Conservation (phyloP, 345 rosid species). For the Cochlearia excelsa region DNA sequence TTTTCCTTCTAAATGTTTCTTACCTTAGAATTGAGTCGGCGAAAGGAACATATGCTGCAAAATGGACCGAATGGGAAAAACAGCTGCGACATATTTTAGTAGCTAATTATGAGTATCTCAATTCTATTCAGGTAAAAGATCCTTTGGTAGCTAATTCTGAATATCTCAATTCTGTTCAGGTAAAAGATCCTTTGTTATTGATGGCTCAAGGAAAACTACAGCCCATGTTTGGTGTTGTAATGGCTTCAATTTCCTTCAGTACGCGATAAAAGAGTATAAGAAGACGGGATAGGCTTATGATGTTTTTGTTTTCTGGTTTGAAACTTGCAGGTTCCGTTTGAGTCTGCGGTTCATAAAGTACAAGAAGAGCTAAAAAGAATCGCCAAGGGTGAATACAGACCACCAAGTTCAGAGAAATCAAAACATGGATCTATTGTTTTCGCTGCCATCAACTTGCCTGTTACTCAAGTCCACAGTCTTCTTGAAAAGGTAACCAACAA, state of each 20-base stretch:
- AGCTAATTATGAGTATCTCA: slow-evolving; percentile 55
- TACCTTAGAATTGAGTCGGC: slow-evolving; percentile 64
- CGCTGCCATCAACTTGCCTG: slow-evolving; percentile 76
- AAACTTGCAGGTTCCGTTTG: slow-evolving; percentile 70
- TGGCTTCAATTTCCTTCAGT: slow-evolving; percentile 2
- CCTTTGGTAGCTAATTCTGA: slow-evolving; percentile 41
- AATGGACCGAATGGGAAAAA: slow-evolving; percentile 91
- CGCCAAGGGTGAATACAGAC: slow-evolving; percentile 61
- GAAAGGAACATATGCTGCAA: slow-evolving; percentile 66
- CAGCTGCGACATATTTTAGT: slow-evolving; percentile 49
- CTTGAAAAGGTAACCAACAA: slow-evolving; percentile 51
- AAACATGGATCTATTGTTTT: slow-evolving; percentile 64
- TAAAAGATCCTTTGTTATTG: slow-evolving; percentile 22
- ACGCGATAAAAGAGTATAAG: background rate
- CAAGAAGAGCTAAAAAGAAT: slow-evolving; percentile 62
- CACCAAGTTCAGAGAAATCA: slow-evolving; percentile 63
- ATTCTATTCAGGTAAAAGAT: slow-evolving; percentile 63
- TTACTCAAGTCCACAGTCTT: slow-evolving; percentile 45
- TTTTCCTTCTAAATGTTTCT: slow-evolving; percentile 16
- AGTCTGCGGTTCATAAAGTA: slow-evolving; percentile 64
- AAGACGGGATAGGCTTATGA: background rate
- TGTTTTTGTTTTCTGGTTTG: slow-evolving; percentile 15
- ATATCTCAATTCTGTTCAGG: slow-evolving; percentile 76
- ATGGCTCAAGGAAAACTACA: slow-evolving; percentile 1
- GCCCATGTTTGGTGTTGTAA: background rate